A percentile compares a stretch with the other conserved stretches of the same genome.
phyloP scores from a whole-genome alignment of 2,329 filamentous ascomycete species.

The Alternaria infectoria region DNA sequence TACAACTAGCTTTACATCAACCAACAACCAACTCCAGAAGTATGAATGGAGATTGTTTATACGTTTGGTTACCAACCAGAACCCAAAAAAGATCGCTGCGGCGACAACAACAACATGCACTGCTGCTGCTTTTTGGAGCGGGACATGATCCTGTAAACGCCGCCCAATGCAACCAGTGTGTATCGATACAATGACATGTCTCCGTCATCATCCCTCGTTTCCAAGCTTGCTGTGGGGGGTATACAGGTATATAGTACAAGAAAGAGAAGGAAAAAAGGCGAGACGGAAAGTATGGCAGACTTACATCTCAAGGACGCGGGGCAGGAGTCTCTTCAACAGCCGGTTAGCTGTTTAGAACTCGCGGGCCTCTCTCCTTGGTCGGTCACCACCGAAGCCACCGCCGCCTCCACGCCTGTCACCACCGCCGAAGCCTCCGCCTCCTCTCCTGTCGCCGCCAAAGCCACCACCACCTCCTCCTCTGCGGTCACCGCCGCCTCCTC shows the following conservation, averaged over 20 bases:
- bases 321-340: background rate
- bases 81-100: background rate
- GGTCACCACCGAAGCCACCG: conserved; percentile 17
- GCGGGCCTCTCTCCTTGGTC: conserved; percentile 19
- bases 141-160: conserved; percentile 2
- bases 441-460: conserved; percentile 12
- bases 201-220: background rate
- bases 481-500: conserved; percentile 23
- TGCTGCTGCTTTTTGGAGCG: background rate
- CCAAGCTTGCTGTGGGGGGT: conserved; percentile 8
- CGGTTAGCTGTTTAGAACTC: conserved; percentile 1
- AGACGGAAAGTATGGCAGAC: background rate
- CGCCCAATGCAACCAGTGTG: conserved; percentile 12
- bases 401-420: conserved; percentile 14
- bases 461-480: conserved; percentile 7
- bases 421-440: conserved; percentile 7
- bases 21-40: background rate
- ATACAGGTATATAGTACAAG: conserved; percentile 26
- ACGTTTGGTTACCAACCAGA: background rate
- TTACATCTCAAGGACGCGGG: background rate
- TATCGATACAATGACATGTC: conserved; percentile 16
- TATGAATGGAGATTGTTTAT: background rate
- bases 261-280: background rate
- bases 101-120: background rate
- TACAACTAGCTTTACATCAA: background rate